Conservation (phyloP, 225 moss, liverwort and hornwort genomes). For the Climacium dendroides region DNA sequence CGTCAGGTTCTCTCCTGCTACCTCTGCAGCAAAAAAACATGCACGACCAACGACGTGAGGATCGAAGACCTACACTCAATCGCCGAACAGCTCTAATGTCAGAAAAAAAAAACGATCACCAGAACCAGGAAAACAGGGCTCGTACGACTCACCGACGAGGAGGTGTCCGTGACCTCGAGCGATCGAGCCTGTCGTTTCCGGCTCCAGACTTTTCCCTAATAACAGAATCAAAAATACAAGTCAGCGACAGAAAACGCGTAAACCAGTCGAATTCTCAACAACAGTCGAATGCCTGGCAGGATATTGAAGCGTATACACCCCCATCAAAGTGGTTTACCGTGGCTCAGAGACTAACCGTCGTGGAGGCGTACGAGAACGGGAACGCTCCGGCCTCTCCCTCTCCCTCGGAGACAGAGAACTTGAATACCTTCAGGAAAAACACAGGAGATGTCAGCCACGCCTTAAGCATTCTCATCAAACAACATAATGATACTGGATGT, state of each 20-base stretch:
- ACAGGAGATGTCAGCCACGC: not conserved
- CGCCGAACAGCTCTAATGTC: not conserved
- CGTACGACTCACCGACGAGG: constrained; percentile 29
- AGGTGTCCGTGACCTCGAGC: constrained; percentile 45
- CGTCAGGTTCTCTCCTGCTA: constrained; percentile 74
- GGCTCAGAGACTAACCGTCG: constrained; percentile 52
- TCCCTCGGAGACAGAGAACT: constrained; percentile 78
- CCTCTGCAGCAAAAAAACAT: not conserved
- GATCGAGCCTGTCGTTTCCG: constrained; percentile 17
- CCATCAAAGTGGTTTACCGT: not conserved
- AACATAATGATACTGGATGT: not conserved
- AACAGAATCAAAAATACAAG: not conserved
- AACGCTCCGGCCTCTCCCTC: constrained; percentile 56
- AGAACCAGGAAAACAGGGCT: not conserved
- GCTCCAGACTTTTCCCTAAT: constrained; percentile 28
- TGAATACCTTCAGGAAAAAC: constrained; percentile 45
- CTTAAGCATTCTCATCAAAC: not conserved
- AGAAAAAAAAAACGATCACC: not conserved
- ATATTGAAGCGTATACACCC: too few relatives aligned
- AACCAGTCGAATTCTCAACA: not conserved
- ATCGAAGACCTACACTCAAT: not conserved
- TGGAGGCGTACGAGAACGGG: constrained; percentile 74
- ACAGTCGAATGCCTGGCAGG: not conserved
- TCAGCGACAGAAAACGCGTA: not conserved
- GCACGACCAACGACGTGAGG: not conserved